Base-by-base conservation (phyloP, 305 asterid species). In the Striga hermonthica region DNA sequence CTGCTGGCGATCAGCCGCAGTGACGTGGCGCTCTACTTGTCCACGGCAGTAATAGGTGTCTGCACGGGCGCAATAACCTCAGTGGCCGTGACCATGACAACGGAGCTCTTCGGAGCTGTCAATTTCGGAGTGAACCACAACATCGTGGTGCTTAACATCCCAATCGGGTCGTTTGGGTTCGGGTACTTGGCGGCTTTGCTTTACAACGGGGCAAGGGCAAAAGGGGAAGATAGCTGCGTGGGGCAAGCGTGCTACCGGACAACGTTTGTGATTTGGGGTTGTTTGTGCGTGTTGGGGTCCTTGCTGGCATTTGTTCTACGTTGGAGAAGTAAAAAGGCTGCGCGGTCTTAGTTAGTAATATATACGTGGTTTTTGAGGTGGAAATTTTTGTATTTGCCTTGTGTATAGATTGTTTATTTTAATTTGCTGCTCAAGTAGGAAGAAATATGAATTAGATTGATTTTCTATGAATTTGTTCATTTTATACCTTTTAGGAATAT, bases 11-110 rank as follows among this genome's bases (percentile, higher is more conserved):
- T 63, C 0, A 41, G 67, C 72, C 61, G 39, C n/a, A 69, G 65
- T 9, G 82, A 74, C 49, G 14, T 74, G 0, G 67, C 69, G 12
- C 77, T 84, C 5, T 80, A 83, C 28, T 22, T 73, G 0, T 76
- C 91, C 54, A 84, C 96, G 0, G 85, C 86, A 3, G 69, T 83
- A 4, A 74, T 86, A 4, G 87, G 96, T 3, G 48, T 79, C 6
- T 83, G 88, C 70, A 83, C 84, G 0, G 96, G 96, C 5, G 92
- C 92, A 4, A 83, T 89, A 10, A 80, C 95, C 4, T 83, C 92
- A 3, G 75, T 86, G 9, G 75, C 95, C 1, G 83, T 86, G 5
- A 78, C 88, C 0, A 70, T 78, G 16, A 89, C 95, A 1, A 68
- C 81, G 0, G 90, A 89, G 52, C 47, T 89, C 0, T 89, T 89